A percentile compares a stretch with the other conserved stretches of the same genome.
phyloP scores from a whole-genome alignment of 257 asterid species.

The Plantago elongata region DNA sequence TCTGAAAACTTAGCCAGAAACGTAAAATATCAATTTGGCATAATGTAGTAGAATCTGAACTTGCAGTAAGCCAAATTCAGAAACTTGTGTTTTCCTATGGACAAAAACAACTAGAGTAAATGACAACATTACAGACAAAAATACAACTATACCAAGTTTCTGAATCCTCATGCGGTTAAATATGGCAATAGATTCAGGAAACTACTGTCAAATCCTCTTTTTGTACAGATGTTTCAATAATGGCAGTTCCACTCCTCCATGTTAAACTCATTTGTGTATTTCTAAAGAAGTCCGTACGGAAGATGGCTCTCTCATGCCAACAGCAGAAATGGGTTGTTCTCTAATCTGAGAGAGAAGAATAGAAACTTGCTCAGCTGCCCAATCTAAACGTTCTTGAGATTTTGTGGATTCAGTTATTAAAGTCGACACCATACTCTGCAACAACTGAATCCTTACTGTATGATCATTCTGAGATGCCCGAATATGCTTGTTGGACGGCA shows the following conservation, averaged over 20 bases:
- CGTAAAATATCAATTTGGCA: no score
- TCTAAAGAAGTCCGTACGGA: constrained; percentile 36
- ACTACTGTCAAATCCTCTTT: no score
- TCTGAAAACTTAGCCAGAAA: no score
- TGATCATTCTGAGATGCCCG: constrained; percentile 46
- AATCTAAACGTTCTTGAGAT: constrained; percentile 68
- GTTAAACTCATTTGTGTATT: neutral
- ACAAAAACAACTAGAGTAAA: no score
- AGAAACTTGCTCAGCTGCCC: constrained; percentile 73
- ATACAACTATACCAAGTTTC: no score
- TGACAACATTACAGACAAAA: no score
- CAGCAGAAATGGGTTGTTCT: constrained; percentile 63
- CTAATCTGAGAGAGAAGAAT: constrained; percentile 57
- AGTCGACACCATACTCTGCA: constrained; percentile 74
- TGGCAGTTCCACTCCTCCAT: neutral
- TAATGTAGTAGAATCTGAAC: no score
- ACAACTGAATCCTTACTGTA: constrained; percentile 56
- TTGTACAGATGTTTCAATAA: no score
- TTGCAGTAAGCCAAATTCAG: no score
- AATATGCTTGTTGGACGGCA: constrained; percentile 34
- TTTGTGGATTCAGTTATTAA: constrained; percentile 72
- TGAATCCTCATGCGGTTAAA: no score
- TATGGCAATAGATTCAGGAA: no score
- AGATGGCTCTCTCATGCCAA: constrained; percentile 43
- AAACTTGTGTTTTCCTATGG: no score